Base-by-base conservation (phyloP, 2,329 filamentous ascomycete genomes). In the Fusarium setosum region DNA sequence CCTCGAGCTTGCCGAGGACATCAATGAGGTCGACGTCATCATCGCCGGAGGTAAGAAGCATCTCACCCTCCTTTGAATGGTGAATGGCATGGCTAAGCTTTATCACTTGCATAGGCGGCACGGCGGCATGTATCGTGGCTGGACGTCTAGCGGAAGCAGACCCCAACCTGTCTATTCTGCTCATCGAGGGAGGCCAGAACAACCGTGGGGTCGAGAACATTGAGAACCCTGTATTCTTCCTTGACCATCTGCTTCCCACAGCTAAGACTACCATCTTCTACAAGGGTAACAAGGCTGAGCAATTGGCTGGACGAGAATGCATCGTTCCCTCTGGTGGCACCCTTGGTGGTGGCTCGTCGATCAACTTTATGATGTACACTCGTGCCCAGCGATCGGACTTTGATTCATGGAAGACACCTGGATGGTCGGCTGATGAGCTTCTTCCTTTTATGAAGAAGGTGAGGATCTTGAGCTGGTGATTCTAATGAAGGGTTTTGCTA, bases 331-430 rank as follows among this genome's bases (percentile, higher is more conserved):
- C 65, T 0, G 75, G 75, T 9, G 70, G 74, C 7, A 68, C 70
- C 0, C 57, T 77, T 0, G 75, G 75, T 3, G 74, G 75, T 5
- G 75, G 75, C 1, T 77, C 74, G 1, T 72, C 74, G 0, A 74
- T 76, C 52, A 77, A 77, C 38, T 70, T 74, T 44, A 72, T 76
- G 72, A 74, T 74, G 50, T 77, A 77, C 55, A 75, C 68, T 4
- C 69, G 75, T 32, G 72, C 73, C 4, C 75, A 78, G 23, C 61
- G 69, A 2, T 62, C 68, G 1, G 77, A 79, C 21, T 75, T 72
- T 29, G 73, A 80, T 31, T 69, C 74, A 0, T 80, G 77, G 77
- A 69, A 74, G 1, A 73, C 69, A 0, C 67, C 70, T 8, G 77
- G 77, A 1, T 80, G 77, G 76, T 68, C 70, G 1, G 65, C 73